Conservation (phyloP, 2,329 filamentous ascomycete genomes). For the Akanthomyces lecanii region DNA sequence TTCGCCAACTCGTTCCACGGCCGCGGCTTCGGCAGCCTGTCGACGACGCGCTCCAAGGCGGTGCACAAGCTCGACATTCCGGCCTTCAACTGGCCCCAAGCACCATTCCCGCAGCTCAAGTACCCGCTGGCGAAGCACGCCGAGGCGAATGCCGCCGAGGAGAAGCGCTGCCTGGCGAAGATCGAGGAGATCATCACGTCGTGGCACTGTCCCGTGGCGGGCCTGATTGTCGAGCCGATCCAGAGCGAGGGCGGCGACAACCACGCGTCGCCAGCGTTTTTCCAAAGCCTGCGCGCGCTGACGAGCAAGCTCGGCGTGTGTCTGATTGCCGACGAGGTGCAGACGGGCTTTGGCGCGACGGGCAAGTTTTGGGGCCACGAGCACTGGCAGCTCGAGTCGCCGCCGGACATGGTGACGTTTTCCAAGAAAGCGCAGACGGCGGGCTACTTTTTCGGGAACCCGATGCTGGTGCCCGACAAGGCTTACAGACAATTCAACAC, state of each 20-base stretch:
- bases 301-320: slow-evolving; percentile 66
- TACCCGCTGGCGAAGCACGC: slow-evolving; percentile 70
- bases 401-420: slow-evolving; percentile 85
- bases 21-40: slow-evolving; percentile 72
- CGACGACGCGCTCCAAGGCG: slow-evolving; percentile 75
- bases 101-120: slow-evolving; percentile 72
- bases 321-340: slow-evolving; percentile 80
- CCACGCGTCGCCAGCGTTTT: slow-evolving; percentile 75
- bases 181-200: slow-evolving; percentile 67
- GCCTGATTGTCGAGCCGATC: slow-evolving; percentile 73
- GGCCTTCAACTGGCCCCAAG: slow-evolving; percentile 83
- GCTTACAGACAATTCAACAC: slow-evolving; percentile 85
- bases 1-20: slow-evolving; percentile 79
- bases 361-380: slow-evolving; percentile 86
- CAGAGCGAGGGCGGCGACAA: slow-evolving; percentile 83
- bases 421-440: slow-evolving; percentile 83
- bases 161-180: slow-evolving; percentile 68
- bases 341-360: slow-evolving; percentile 80
- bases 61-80: slow-evolving; percentile 86
- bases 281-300: slow-evolving; percentile 68
- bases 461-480: slow-evolving; percentile 71
- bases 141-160: slow-evolving; percentile 66
- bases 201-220: slow-evolving; percentile 65
- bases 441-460: slow-evolving; percentile 76
- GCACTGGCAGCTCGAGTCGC: slow-evolving; percentile 68